phyloP scores from a whole-genome alignment of 352 stramenopile genomes.

The Pythium phragmiticola region DNA sequence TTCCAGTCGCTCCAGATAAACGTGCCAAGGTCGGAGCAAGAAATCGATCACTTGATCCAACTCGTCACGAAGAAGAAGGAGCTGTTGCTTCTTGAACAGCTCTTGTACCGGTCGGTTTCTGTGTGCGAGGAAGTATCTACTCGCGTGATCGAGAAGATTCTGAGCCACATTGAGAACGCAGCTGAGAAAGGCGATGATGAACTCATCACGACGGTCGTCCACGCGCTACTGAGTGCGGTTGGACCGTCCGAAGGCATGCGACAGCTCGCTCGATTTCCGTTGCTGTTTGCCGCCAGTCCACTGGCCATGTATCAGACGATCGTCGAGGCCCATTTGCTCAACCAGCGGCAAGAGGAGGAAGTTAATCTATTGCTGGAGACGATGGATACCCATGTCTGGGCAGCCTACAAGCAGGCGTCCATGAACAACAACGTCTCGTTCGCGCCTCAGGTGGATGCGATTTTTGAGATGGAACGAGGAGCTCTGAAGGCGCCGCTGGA shows the following conservation, averaged over 20 bases:
- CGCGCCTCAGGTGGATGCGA: slow-evolving; percentile 62
- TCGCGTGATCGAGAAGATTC: slow-evolving; percentile 39
- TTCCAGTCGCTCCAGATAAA: slow-evolving; percentile 15
- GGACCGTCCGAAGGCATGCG: slow-evolving; percentile 55
- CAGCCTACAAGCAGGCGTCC: slow-evolving; percentile 67
- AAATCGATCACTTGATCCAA: slow-evolving; percentile 47
- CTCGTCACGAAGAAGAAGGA: slow-evolving; percentile 48
- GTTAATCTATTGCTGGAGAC: slow-evolving; percentile 74
- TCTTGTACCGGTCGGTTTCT: slow-evolving; percentile 8
- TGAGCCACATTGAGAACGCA: slow-evolving; percentile 48
- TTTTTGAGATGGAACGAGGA: slow-evolving; percentile 65
- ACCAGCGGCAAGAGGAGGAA: slow-evolving; percentile 59
- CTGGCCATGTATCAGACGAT: slow-evolving; percentile 80
- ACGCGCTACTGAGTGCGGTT: slow-evolving; percentile 64
- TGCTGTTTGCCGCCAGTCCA: slow-evolving; percentile 62
- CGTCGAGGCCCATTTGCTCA: slow-evolving; percentile 68
- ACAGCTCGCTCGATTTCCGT: slow-evolving; percentile 54
- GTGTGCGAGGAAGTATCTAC: slow-evolving; percentile 8
- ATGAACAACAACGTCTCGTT: slow-evolving; percentile 54
- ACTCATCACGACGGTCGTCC: slow-evolving; percentile 61
- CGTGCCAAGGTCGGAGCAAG: slow-evolving; percentile 7
- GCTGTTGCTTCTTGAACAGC: slow-evolving; percentile 23
- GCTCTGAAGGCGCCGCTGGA: slow-evolving; percentile 41
- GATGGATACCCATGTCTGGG: slow-evolving; percentile 82
- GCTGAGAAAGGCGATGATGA: slow-evolving; percentile 40